phyloP scores from a whole-genome alignment of 148 eudicot genomes.

The Persicaria tinctoria region DNA sequence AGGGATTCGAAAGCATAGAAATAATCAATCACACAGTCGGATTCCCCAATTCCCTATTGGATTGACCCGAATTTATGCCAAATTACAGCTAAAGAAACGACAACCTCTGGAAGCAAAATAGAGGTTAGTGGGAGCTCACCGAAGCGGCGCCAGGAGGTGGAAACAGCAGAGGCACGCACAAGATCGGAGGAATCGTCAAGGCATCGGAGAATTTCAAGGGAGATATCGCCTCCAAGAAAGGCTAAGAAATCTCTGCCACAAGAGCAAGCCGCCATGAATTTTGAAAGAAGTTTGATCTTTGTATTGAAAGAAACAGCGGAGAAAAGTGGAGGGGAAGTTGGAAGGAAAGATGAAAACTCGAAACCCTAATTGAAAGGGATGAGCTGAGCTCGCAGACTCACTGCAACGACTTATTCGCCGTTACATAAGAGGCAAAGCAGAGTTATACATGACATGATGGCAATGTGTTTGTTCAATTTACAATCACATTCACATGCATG shows the following conservation, averaged over 20 bases:
- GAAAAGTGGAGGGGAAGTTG: too few relatives aligned
- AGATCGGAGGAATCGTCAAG: constrained; percentile 65
- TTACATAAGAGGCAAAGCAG: too few relatives aligned
- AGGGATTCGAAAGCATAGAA: not conserved
- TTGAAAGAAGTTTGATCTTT: not conserved
- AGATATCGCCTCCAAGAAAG: constrained; percentile 43
- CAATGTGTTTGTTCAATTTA: too few relatives aligned
- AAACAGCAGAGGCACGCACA: constrained; percentile 44
- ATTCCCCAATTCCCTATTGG: not conserved
- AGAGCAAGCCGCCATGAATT: not conserved
- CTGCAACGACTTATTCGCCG: too few relatives aligned
- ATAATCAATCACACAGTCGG: not conserved
- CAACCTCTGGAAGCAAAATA: not conserved
- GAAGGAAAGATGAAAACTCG: not conserved
- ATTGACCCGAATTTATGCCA: not conserved
- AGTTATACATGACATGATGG: too few relatives aligned
- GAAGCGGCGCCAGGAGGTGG: constrained; percentile 50
- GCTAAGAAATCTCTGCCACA: constrained; percentile 29
- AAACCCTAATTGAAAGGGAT: not conserved
- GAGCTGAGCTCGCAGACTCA: not conserved
- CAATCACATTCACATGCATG: too few relatives aligned
- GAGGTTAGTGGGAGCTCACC: constrained; percentile 29
- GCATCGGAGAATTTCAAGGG: constrained; percentile 30
- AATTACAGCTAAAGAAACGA: not conserved
- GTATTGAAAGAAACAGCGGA: not conserved